Evolutionary conservation across 208 protist genomes (phyloP), one percentile per base, ranked within the genome.

Genomic region (Leishmania martiniquensis): DNA sequence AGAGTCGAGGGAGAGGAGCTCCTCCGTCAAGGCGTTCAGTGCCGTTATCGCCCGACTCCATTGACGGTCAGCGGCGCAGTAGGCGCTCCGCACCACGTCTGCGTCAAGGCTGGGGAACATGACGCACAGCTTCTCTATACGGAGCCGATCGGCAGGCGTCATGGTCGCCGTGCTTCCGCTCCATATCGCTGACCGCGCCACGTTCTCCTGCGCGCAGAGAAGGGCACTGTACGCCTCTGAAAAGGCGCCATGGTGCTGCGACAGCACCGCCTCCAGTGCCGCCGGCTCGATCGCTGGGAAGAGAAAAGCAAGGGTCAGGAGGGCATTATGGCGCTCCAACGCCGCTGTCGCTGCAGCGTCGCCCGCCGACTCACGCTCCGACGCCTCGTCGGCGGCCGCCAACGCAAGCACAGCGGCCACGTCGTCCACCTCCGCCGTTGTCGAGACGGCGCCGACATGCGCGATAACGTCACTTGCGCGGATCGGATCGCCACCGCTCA

Each of bases 241-340:
- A 47, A 91, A 90, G 70, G 91, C 89, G 51, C 76, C 75, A 37
- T 77, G 55, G 75, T 83, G 79, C 34, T 80, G 66, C 39, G 76
- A 57, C 55, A 95, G 79, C 5, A 91, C 90, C 44, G 86, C 88
- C 81, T 92, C 82, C 68, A 96, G 85, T 4, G 76, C 78, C 1
- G 78, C 5, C 47, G 81, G 74, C 20, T 95, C 90, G 29, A 87
- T 49, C 0, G 63, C 77, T 55, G 93, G 91, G 68, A 97, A 96
- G 22, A 97, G 83, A 32, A 78, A 71, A 63, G 86, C 83, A 0
- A 97, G 87, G 15, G 91, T 94, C n/a, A 97, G 81, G 25, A 96
- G 67, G 29, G 62, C 78, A 37, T 93, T 87, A 70, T 87, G 82
- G 22, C 68, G 71, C 1, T 80, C 77, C 9, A 74, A 71, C 29